Evolutionary conservation across 2,329 filamentous ascomycete species (phyloP).

Genomic region (Stagonosporopsis rhizophila): DNA sequence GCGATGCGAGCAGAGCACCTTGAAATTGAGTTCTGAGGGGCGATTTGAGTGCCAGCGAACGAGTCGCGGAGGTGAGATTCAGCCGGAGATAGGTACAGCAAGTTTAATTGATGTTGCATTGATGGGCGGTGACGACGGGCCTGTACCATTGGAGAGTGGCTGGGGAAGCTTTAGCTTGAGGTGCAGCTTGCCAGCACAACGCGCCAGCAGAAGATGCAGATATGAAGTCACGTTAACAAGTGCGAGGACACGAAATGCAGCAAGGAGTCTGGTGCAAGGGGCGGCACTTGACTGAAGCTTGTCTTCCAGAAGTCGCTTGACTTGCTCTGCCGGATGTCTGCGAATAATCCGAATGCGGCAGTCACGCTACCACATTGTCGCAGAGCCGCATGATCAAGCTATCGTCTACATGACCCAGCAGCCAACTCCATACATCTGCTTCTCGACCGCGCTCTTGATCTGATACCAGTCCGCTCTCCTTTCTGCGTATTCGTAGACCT

Average conservation of each 20-base stretch:
- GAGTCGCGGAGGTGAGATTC: slow-evolving; percentile 6
- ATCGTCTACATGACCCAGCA: slow-evolving; percentile 76
- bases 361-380: slow-evolving; percentile 16
- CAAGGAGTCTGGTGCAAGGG: not conserved
- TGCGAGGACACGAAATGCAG: not conserved
- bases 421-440: slow-evolving; percentile 95
- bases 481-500: slow-evolving; percentile 97
- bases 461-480: slow-evolving; percentile 93
- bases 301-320: slow-evolving; percentile 7
- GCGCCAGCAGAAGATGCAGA: not conserved
- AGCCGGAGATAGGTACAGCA: not conserved
- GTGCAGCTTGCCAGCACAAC: slow-evolving; percentile 15
- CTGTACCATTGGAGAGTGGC: slow-evolving; percentile 2
- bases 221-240: not conserved
- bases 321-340: slow-evolving; percentile 19
- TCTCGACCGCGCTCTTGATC: slow-evolving; percentile 86
- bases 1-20: slow-evolving; percentile 16
- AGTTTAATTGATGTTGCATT: slow-evolving; percentile 7
- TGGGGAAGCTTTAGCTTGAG: slow-evolving; percentile 19
- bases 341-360: slow-evolving; percentile 26
- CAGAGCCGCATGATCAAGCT: slow-evolving; percentile 12
- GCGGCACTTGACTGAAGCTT: not conserved
- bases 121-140: slow-evolving; percentile 1
- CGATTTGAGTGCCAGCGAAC: not conserved
- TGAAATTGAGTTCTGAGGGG: slow-evolving; percentile 3